Percentiles rank a stretch among this genome's conserved stretches.
phyloP scores from a whole-genome alignment of 2,329 filamentous ascomycete genomes.

The Microdochium trichocladiopsis region DNA sequence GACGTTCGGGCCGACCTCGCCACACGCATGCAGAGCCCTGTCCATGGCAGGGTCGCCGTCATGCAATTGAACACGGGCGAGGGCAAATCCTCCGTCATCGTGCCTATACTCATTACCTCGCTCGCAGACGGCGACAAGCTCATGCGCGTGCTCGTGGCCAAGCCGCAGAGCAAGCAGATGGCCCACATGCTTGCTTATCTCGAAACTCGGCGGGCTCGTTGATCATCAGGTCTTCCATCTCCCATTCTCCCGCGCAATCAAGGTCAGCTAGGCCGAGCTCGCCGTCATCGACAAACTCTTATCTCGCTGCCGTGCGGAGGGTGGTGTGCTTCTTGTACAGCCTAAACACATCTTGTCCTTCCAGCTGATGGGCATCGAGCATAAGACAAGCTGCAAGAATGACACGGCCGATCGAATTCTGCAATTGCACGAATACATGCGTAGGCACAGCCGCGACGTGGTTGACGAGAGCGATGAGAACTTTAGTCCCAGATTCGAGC shows the following conservation, averaged over 20 bases:
- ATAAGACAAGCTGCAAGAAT: slow-evolving; percentile 20
- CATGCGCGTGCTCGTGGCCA: slow-evolving; percentile 52
- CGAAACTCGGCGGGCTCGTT: slow-evolving; percentile 48
- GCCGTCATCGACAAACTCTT: slow-evolving; percentile 28
- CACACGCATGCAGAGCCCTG: slow-evolving; percentile 40
- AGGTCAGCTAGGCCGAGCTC: slow-evolving; percentile 21
- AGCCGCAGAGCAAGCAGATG: slow-evolving; percentile 56
- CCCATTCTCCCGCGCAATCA: slow-evolving; percentile 49
- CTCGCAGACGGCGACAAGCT: slow-evolving; percentile 44
- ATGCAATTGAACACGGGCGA: slow-evolving; percentile 68
- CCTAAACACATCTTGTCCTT: slow-evolving; percentile 60
- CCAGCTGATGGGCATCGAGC: slow-evolving; percentile 53
- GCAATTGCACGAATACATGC: slow-evolving; percentile 34
- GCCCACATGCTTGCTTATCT: slow-evolving; percentile 46
- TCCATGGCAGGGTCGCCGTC: slow-evolving; percentile 35
- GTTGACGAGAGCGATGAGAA: slow-evolving; percentile 62
- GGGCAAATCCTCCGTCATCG: slow-evolving; percentile 63
- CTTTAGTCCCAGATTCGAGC: slow-evolving; percentile 52
- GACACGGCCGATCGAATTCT: slow-evolving; percentile 26
- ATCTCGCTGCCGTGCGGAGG: slow-evolving; percentile 34
- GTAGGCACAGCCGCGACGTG: slow-evolving; percentile 41
- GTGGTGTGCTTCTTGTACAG: slow-evolving; percentile 53
- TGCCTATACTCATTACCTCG: slow-evolving; percentile 51
- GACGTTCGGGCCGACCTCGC: slow-evolving; percentile 52
- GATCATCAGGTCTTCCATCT: slow-evolving; percentile 46